These are phyloP conservation scores for Scytalidium sp. DNA, from an alignment of 2,329 filamentous ascomycete genomes.

Conservation along the genomic window DNA sequence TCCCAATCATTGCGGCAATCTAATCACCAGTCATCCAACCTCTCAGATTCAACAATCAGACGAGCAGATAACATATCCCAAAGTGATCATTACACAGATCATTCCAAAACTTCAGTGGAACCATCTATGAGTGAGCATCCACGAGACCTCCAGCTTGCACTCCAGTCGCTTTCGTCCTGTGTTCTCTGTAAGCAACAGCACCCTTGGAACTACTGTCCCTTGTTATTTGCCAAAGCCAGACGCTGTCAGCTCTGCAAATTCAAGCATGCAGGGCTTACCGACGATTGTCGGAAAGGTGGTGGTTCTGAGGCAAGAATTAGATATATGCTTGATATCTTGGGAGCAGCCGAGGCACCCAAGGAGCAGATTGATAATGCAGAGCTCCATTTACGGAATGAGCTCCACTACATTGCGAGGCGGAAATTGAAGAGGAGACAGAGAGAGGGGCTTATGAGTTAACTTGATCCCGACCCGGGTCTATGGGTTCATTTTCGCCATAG, in stretches of 20 bases:
- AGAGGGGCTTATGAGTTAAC: background rate
- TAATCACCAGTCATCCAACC: background rate
- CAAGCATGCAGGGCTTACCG: background rate
- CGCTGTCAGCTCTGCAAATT: background rate
- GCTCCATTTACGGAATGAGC: constrained; percentile 5
- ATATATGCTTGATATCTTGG: constrained; percentile 61
- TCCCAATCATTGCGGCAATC: background rate
- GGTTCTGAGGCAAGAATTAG: constrained; percentile 58
- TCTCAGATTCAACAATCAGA: too few relatives aligned
- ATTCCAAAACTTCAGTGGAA: background rate
- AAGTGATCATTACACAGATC: background rate
- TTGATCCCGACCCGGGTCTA: too few relatives aligned
- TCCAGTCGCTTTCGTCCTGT: background rate
- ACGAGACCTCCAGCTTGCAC: background rate
- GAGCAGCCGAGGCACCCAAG: constrained; percentile 52
- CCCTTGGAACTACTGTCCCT: background rate
- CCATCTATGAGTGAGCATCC: background rate
- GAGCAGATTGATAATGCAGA: constrained; percentile 41
- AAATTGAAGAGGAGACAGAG: constrained; percentile 3
- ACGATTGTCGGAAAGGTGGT: background rate
- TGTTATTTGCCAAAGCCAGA: background rate
- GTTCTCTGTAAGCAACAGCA: background rate
- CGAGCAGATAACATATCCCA: too few relatives aligned
- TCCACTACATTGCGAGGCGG: constrained; percentile 5
- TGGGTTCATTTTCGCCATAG: too few relatives aligned